Evolutionary conservation across 2,329 filamentous ascomycete species (phyloP).

Genomic region (Fusarium miscanthi): DNA sequence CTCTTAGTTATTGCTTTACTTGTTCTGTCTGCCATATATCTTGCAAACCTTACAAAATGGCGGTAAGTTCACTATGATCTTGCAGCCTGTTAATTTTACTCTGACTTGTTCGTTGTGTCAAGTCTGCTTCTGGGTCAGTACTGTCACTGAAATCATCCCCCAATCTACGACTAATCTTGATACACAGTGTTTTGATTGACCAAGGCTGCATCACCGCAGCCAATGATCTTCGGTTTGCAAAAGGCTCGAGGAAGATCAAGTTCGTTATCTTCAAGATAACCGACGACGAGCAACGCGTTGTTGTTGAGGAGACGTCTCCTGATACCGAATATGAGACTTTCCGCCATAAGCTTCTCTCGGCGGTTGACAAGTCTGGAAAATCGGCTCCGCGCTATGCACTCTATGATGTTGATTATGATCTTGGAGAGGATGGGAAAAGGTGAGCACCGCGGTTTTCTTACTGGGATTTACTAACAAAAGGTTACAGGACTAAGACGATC

Average conservation of each 20-base stretch:
- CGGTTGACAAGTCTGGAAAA: constrained; percentile 13
- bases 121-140: constrained; percentile 22
- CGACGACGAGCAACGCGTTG: constrained; percentile 21
- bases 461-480: rapidly evolving
- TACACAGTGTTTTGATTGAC: constrained; percentile 22
- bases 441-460: rapidly evolving
- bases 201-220: constrained; percentile 26
- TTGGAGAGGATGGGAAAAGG: constrained; percentile 36
- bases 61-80: not conserved
- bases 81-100: rapidly evolving
- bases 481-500: constrained; percentile 21
- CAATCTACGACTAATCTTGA: not conserved
- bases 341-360: constrained; percentile 23
- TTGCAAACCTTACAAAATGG: not conserved
- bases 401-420: constrained; percentile 35
- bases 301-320: constrained; percentile 22
- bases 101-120: not conserved
- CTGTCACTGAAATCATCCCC: rapidly evolving
- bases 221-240: constrained; percentile 11
- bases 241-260: constrained; percentile 15
- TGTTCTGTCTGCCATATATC: not conserved
- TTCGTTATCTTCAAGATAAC: constrained; percentile 36
- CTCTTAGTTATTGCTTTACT: not conserved
- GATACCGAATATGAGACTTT: constrained; percentile 27
- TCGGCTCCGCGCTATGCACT: constrained; percentile 29